These are phyloP conservation scores for Trichomonascus vanleenenianus DNA, from an alignment of 805 yeast genomes.

Conservation along the genomic window DNA sequence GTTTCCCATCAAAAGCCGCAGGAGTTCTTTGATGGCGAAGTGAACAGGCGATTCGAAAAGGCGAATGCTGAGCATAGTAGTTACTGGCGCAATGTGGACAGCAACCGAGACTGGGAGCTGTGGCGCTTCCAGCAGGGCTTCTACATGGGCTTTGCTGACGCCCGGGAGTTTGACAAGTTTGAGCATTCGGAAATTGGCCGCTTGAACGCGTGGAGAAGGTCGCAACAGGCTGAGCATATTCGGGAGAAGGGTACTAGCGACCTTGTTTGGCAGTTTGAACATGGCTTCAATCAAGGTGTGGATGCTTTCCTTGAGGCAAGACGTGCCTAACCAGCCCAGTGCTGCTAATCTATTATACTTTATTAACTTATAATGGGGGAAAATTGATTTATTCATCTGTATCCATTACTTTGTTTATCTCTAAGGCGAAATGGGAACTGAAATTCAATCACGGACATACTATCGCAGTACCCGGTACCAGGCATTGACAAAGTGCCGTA, in stretches of 20 bases:
- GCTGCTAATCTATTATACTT: too few relatives aligned
- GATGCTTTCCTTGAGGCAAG: constrained; percentile 27
- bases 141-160: constrained; percentile 66
- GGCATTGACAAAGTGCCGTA: too few relatives aligned
- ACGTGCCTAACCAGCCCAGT: background rate
- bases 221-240: constrained; percentile 58
- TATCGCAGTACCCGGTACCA: too few relatives aligned
- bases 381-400: too few relatives aligned
- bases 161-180: constrained; percentile 57
- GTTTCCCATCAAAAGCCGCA: constrained; percentile 13
- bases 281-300: constrained; percentile 67
- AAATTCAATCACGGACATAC: too few relatives aligned
- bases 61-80: constrained; percentile 41
- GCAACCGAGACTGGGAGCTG: constrained; percentile 62
- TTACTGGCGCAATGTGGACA: constrained; percentile 61
- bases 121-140: constrained; percentile 79
- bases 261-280: constrained; percentile 82
- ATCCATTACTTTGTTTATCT: too few relatives aligned
- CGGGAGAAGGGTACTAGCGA: constrained; percentile 44
- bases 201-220: constrained; percentile 53
- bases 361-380: too few relatives aligned
- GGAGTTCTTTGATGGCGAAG: background rate
- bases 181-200: constrained; percentile 73
- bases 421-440: too few relatives aligned
- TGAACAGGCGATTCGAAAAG: constrained; percentile 29